These are phyloP conservation scores for Verbena officinalis DNA, from an alignment of 257 asterid species.

Conservation along the genomic window DNA sequence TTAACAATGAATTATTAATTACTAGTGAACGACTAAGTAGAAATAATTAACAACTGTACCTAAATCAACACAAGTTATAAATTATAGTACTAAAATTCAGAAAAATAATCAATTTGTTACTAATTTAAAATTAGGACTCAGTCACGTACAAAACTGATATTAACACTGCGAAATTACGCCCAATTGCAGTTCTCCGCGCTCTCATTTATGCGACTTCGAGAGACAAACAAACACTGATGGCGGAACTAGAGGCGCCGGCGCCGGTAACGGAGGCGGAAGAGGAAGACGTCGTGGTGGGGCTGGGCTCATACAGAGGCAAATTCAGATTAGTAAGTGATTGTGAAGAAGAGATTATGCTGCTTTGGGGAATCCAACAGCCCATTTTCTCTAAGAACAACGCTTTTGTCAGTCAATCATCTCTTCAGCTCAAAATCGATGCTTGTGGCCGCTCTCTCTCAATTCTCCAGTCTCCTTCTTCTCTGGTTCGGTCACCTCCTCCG, in stretches of 20 bases:
- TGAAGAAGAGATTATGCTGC: constrained; percentile 74
- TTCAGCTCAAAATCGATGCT: constrained; percentile 69
- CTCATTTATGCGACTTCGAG: neutral
- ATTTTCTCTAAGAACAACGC: constrained; percentile 72
- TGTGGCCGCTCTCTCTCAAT: constrained; percentile 83
- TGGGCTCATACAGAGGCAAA: constrained; percentile 66
- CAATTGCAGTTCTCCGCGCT: too few relatives aligned
- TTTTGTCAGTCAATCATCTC: constrained; percentile 73
- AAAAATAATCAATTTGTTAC: too few relatives aligned
- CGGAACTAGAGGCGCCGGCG: constrained; percentile 34
- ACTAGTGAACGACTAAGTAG: too few relatives aligned
- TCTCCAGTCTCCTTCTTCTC: constrained; percentile 88
- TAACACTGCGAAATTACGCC: too few relatives aligned
- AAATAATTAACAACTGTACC: too few relatives aligned
- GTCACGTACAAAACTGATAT: too few relatives aligned
- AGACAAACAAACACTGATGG: constrained; percentile 25
- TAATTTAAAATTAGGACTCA: too few relatives aligned
- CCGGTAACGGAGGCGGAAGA: constrained; percentile 39
- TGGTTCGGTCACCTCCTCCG: constrained; percentile 41
- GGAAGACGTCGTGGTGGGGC: constrained; percentile 38
- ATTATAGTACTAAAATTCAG: too few relatives aligned
- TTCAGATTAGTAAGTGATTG: constrained; percentile 49
- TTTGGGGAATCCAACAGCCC: constrained; percentile 94
- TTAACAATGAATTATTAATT: too few relatives aligned
- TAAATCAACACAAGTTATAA: too few relatives aligned